Conservation (phyloP, 2,329 filamentous ascomycete genomes). For the Botrytis squamosa region DNA sequence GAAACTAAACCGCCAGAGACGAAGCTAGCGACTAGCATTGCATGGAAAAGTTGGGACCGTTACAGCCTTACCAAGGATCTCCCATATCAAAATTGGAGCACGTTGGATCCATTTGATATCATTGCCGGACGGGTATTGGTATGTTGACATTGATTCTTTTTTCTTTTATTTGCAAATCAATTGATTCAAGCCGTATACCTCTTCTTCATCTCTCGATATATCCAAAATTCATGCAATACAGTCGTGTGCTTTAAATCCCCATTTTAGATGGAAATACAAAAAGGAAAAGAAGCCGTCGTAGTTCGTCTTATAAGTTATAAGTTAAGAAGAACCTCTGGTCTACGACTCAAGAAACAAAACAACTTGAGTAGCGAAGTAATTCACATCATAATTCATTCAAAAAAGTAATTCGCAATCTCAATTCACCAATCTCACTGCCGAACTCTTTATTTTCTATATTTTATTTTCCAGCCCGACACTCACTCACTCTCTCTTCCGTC, state of each 20-base stretch:
- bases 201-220: background rate
- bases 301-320: conserved; percentile 2
- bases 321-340: background rate
- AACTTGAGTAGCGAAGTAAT: background rate
- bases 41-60: background rate
- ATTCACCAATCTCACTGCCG: background rate
- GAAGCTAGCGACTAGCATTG: background rate
- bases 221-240: background rate
- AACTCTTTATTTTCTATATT: background rate
- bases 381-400: background rate
- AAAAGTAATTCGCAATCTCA: background rate
- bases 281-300: background rate
- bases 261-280: background rate
- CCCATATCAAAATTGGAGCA: background rate
- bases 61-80: conserved; percentile 17
- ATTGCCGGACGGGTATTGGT: conserved; percentile 2
- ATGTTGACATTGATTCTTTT: background rate
- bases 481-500: background rate
- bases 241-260: background rate
- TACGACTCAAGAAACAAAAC: background rate
- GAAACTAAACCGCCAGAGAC: background rate
- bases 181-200: background rate
- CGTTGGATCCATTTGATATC: background rate
- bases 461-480: background rate
- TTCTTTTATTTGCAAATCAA: background rate